Conservation (phyloP, 495 filamentous ascomycete genomes). For the Neurospora sp. region DNA sequence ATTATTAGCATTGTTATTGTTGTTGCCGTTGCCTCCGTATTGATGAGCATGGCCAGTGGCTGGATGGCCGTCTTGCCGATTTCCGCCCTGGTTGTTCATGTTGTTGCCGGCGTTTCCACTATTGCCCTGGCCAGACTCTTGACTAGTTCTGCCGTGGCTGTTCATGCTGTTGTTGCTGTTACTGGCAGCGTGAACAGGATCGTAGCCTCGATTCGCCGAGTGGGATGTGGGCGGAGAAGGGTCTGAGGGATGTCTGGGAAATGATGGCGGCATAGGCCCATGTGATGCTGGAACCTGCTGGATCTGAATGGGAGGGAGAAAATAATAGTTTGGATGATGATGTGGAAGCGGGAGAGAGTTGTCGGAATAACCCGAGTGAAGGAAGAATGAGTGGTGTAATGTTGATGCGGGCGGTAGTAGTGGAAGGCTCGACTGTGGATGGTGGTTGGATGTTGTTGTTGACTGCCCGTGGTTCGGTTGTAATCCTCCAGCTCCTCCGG, state of each 20-base stretch:
- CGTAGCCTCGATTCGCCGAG: conserved; percentile 6
- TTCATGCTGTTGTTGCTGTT: not conserved
- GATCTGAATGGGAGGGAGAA: not conserved
- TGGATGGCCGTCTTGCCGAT: not conserved
- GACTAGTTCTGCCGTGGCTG: not conserved
- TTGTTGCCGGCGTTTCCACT: not conserved
- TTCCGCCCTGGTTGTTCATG: not conserved
- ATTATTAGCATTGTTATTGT: not conserved
- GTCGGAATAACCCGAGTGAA: not conserved
- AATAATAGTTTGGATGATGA: not conserved
- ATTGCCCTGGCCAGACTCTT: not conserved
- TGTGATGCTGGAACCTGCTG: not conserved
- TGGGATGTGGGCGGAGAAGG: not conserved
- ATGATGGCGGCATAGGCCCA: not conserved
- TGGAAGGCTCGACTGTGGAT: not conserved
- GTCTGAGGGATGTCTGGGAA: not conserved
- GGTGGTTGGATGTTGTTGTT: not conserved
- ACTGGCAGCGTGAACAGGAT: conserved; percentile 15
- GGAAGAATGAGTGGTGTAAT: not conserved
- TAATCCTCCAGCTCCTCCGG: not conserved
- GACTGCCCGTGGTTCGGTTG: not conserved
- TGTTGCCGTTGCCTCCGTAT: not conserved
- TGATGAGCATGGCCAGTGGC: not conserved
- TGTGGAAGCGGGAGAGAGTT: not conserved
- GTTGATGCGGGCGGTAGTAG: not conserved